phyloP scores from a whole-genome alignment of 306 rosid genomes.

The Prunus mira region DNA sequence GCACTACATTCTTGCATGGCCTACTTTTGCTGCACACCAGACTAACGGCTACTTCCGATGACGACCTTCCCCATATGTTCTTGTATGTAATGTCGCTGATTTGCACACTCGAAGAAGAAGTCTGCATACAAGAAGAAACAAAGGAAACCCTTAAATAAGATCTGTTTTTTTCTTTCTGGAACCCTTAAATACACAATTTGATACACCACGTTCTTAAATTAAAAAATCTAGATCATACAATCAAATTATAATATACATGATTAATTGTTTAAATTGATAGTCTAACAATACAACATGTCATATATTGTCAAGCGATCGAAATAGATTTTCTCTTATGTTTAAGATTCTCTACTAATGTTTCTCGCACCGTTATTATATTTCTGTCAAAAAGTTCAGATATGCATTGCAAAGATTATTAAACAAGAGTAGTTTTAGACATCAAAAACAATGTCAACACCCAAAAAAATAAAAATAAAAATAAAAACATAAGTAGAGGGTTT shows the following conservation, averaged over 20 bases:
- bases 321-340: background rate
- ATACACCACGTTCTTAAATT: too few species aligned
- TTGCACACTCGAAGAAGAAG: conserved; percentile 44
- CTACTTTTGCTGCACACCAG: conserved; percentile 42
- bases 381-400: background rate
- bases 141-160: background rate
- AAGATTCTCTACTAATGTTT: too few species aligned
- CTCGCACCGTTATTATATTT: too few species aligned
- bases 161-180: background rate
- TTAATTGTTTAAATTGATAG: too few species aligned
- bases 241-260: too few species aligned
- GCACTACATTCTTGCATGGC: conserved; percentile 47
- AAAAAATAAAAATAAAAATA: too few species aligned
- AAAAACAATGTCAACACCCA: background rate
- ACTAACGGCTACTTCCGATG: conserved; percentile 27
- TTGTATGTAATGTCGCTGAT: conserved; percentile 47
- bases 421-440: background rate
- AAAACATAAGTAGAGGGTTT: too few species aligned
- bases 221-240: too few species aligned
- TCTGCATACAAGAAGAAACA: conserved; percentile 21
- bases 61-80: conserved; percentile 50
- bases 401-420: background rate
- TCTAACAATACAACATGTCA: too few species aligned
- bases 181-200: background rate
- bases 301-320: too few species aligned